phyloP scores from a whole-genome alignment of 164 flowering plant species.

The Tetrastigma voinierianum region DNA sequence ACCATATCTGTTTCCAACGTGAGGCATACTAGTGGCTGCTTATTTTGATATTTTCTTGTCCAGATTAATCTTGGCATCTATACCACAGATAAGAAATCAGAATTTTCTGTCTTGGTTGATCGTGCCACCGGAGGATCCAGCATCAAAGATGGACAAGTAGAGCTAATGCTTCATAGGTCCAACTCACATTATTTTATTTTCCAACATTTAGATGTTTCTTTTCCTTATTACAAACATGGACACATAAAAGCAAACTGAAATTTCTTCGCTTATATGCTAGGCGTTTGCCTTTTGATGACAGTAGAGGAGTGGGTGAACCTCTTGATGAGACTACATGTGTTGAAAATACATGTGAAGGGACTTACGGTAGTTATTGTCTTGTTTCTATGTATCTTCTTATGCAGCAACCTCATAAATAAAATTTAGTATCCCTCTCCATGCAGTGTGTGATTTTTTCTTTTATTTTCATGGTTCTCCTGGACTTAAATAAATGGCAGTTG shows the following conservation, averaged over 20 bases:
- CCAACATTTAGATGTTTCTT: background rate
- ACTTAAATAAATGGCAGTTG: no score
- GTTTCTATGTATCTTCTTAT: background rate
- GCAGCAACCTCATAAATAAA: background rate
- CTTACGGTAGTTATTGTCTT: conserved; percentile 45
- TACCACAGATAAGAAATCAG: conserved; percentile 50
- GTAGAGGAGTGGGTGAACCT: conserved; percentile 72
- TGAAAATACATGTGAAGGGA: conserved; percentile 56
- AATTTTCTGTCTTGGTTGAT: conserved; percentile 87
- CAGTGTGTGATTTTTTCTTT: background rate
- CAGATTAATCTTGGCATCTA: conserved; percentile 87
- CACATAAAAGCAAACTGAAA: conserved; percentile 10
- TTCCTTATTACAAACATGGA: background rate
- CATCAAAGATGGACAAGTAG: conserved; percentile 78
- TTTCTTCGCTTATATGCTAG: conserved; percentile 23
- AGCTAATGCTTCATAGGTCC: conserved; percentile 88
- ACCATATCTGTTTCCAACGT: background rate
- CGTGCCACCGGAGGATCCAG: conserved; percentile 85
- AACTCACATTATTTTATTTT: background rate
- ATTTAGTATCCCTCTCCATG: background rate
- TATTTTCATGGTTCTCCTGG: no score
- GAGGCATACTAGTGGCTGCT: background rate
- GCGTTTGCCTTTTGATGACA: conserved; percentile 60
- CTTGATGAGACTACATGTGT: conserved; percentile 76
- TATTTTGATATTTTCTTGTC: conserved; percentile 1